Base-by-base conservation (phyloP, 225 moss, liverwort and hornwort genomes). In the Polytrichum formosum region DNA sequence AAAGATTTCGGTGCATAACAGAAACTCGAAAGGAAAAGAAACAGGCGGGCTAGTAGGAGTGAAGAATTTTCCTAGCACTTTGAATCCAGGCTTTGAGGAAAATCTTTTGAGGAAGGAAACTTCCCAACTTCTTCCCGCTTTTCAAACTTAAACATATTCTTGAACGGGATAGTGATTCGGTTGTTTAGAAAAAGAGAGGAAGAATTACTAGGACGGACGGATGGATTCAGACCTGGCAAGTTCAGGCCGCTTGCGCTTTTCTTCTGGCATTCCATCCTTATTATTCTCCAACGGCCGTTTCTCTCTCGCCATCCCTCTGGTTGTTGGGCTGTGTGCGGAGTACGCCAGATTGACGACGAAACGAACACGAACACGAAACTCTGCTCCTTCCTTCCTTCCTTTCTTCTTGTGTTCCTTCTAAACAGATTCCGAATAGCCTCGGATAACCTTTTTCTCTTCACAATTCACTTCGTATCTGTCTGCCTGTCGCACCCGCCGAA, bases 221-320 rank as follows among this genome's bases (percentile, higher is more conserved):
- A 4, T 18, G 8, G 28, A 18, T 16, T 22, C 62, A 63, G 55
- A 90, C 90, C 85, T 94, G 63, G 88, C 88, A 18, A 94, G 82
- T 61, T 84, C 84, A 16, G 91, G 90, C 27, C 91, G 91, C 54
- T 64, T 76, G 9, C 94, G 73, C 70, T 94, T 94, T 68, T 90
- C 94, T 0, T 90, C 94, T 6, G 90, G 91, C 87, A 85, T 81
- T 28, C 81, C 91, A 46, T 94, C 91, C 63, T 71, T 72, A 3
- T 90, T 88, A 60, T 88, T 79, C 71, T 94, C 91, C n/a, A 86
- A 21, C 5, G 86, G 82, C 16, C 91, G 84, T 75, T 94, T 94
- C 75, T 94, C 91, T 61, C 86, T 90, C 28, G 84, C 81, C 93
- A 94, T 94, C 61, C 66, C 80, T 75, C 80, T 68, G 69, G 75